Base-by-base conservation (phyloP, 2,329 filamentous ascomycete species). In the Trichoderma oligosporum region DNA sequence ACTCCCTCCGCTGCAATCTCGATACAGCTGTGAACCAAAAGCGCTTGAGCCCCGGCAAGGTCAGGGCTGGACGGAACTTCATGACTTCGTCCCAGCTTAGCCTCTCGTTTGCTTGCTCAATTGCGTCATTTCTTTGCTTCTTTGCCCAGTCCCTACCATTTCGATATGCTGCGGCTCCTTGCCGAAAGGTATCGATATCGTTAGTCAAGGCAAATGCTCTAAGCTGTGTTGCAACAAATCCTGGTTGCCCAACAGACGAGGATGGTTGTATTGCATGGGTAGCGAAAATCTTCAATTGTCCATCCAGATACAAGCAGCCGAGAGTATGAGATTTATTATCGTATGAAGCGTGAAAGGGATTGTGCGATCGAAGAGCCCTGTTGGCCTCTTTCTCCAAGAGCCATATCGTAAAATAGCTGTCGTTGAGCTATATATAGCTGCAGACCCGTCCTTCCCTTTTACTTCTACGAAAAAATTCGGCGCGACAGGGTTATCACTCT, bases 401-500 rank as follows among this genome's bases (percentile, higher is more conserved):
- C 71, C n/a, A 68, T 70, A 61, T 75, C 64, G 57, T 75, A 72
- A 38, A 59, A 65, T 46, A 67, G 70, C 56, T 76, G 72, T 36
- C 66, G 65, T 44, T 9, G 61, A 12, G 68, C 68, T n/a, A 71
- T 68, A 2, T n/a, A 71, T 68, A 2, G 60, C 63, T 27, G 48
- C 7, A 12, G 51, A 36, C 7, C 68, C 67, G 58, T 71, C 61
- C 4, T 70, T 71, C 0, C 71, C 71, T 56, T 76, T 77, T 0
- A 63, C 67, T 47, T 69, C 68, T 1, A 76, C 47, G 56, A 75
- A 76, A 57, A 73, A 73, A 58, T 76, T 77, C 4, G 71, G 73
- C 18, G 61, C 62, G 2, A 71, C 60, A 2, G 73, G 73, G 36
- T 66, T 61, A 52, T 66, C 61, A 12, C 57, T 36, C 45, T 68